Evolutionary conservation across 2,329 filamentous ascomycete species (phyloP).

Genomic region (Colletotrichum aenigma): DNA sequence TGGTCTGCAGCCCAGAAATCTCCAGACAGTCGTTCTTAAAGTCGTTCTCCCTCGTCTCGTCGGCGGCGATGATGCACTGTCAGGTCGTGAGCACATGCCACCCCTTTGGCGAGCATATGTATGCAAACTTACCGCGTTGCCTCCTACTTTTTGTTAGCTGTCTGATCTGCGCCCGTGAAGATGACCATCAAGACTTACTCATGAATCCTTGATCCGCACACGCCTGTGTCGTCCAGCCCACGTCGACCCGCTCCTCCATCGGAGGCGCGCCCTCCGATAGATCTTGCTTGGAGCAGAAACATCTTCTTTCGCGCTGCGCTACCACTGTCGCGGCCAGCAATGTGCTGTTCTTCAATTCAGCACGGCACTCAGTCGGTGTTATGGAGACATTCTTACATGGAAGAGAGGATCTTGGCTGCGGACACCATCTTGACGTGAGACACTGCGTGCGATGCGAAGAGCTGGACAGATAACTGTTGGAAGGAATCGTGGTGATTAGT

Average conservation of each 20-base stretch:
- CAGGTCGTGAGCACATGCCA: neutral
- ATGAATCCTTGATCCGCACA: neutral
- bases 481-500: neutral
- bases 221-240: neutral
- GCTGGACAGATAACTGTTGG: neutral
- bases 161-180: neutral
- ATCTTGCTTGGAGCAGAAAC: neutral
- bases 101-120: neutral
- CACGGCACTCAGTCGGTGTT: neutral
- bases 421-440: neutral
- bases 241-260: neutral
- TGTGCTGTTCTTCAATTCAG: neutral
- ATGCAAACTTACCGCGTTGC: neutral
- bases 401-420: neutral
- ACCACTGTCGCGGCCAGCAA: neutral
- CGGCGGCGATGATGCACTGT: neutral
- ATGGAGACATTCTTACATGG: neutral
- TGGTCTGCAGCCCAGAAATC: neutral
- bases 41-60: neutral
- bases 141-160: neutral
- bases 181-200: neutral
- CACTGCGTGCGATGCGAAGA: neutral
- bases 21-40: neutral
- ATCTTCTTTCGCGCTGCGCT: neutral
- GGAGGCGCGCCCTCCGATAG: neutral